These are phyloP conservation scores for Chytriomyces hyalinus DNA, from an alignment of 192 early-diverging fungal species.

Conservation along the genomic window DNA sequence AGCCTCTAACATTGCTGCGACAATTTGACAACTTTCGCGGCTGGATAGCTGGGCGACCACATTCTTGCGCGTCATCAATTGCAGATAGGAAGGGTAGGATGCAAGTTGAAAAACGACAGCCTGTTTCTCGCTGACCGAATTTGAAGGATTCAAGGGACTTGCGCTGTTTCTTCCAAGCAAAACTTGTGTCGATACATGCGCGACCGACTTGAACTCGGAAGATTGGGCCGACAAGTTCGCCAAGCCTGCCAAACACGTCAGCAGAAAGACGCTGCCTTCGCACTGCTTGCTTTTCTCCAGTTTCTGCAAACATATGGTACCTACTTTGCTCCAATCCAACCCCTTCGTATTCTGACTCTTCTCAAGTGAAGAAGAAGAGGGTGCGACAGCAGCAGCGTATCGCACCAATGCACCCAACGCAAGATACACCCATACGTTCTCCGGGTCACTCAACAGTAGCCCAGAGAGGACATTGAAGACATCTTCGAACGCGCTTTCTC, in stretches of 20 bases:
- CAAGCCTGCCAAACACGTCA: not conserved
- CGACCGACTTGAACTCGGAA: not conserved
- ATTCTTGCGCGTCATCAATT: not conserved
- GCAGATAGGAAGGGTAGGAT: not conserved
- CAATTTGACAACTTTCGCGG: not conserved
- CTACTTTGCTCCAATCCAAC: not conserved
- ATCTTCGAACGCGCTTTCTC: not conserved
- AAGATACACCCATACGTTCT: conserved; percentile 22
- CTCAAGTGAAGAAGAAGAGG: not conserved
- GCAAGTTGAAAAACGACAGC: not conserved
- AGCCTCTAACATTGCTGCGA: not conserved
- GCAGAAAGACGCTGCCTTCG: not conserved
- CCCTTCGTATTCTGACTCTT: not conserved
- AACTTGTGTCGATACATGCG: not conserved
- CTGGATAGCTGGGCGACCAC: not conserved
- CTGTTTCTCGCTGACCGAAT: not conserved
- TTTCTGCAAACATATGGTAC: not conserved
- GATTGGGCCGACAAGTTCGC: not conserved
- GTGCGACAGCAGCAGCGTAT: not conserved
- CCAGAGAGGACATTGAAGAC: not conserved
- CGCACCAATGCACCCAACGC: not conserved
- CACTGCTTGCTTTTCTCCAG: not conserved
- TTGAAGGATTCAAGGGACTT: no score
- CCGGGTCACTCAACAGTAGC: not conserved
- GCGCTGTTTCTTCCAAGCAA: not conserved